Conservation (phyloP, 2,329 filamentous ascomycete species). For the Claviceps arundinis region DNA sequence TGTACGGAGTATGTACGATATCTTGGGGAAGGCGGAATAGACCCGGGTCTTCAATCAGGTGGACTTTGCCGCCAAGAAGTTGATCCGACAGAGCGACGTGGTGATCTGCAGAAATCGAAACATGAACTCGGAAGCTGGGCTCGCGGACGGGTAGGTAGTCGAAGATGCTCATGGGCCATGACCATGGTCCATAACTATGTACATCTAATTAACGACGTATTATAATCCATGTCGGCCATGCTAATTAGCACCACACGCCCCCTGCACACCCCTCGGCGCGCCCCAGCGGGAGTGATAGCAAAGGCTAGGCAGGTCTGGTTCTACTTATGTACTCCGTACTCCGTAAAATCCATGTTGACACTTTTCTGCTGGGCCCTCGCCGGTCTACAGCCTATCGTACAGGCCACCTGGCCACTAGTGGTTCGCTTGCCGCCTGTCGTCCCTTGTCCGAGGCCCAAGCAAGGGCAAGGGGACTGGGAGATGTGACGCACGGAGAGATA, state of each 20-base stretch:
- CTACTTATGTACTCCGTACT: too few relatives aligned
- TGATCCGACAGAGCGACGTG: not conserved
- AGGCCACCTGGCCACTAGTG: not conserved
- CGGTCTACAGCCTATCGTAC: too few relatives aligned
- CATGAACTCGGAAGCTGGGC: not conserved
- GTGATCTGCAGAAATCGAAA: not conserved
- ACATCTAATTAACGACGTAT: not conserved
- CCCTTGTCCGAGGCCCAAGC: not conserved
- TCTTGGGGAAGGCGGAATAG: not conserved
- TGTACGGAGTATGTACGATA: not conserved
- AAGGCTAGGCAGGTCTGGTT: not conserved
- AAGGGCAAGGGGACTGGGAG: not conserved
- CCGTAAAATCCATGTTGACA: not conserved
- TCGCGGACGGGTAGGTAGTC: not conserved
- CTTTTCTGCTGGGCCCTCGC: not conserved
- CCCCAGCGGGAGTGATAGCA: not conserved
- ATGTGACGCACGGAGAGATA: not conserved
- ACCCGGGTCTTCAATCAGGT: not conserved
- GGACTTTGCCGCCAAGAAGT: not conserved
- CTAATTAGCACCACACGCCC: not conserved
- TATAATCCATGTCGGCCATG: not conserved
- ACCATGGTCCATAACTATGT: not conserved
- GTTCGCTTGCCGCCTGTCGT: not conserved
- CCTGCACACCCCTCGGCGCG: not conserved
- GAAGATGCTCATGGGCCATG: not conserved